Base-by-base conservation (phyloP, 2,329 filamentous ascomycete genomes). In the Leptodontidium sp. region DNA sequence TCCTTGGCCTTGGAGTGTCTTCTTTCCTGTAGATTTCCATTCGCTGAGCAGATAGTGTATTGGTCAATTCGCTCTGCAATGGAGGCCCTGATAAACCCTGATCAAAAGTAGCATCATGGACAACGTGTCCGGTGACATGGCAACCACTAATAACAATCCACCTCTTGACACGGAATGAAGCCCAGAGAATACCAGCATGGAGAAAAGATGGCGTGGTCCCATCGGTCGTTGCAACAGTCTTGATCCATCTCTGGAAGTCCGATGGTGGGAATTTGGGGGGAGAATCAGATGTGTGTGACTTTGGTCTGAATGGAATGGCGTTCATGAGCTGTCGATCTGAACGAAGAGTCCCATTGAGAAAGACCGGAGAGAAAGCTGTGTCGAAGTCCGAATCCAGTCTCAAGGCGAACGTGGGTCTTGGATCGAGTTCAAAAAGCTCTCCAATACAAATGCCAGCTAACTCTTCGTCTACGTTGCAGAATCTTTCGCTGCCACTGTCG, bases 361-460 rank as follows among this genome's bases (percentile, higher is more conserved):
- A 94, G 0, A 92, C 75, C 2, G 92, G 84, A 40, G 85, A 83
- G 45, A 94, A 78, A 1, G 82, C 81, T 0, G 84, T 83, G 2
- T 72, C 68, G 1, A 83, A 80, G 26, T 81, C 81, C 40, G 83
- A 79, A 71, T 83, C 82, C 52, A 91, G 79, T 72, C 94, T 91
- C 38, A 94, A 82, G 47, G 94, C 85, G 74, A 95, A 93, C 0
- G 90, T 92, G 2, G 92, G 92, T 59, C 92, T 84, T 62, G 90
- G 87, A 77, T 95, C 92, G 70, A 90, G 85, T 75, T 94, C 91
- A 40, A 95, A 80, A 50, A 94, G 81, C 76, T 94, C 91, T 15
- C 89, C 80, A 3, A 92, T 84, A 29, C 90, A 88, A 61, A 93
- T 12, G 17, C 17, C 47, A 29, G 35, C 15, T 35, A 64, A 64